A percentile compares a stretch with the other conserved stretches of the same genome.
Evolutionary conservation across 169 alveolate genomes (phyloP).

Genomic region (Ichthyophthirius multifiliis): DNA sequence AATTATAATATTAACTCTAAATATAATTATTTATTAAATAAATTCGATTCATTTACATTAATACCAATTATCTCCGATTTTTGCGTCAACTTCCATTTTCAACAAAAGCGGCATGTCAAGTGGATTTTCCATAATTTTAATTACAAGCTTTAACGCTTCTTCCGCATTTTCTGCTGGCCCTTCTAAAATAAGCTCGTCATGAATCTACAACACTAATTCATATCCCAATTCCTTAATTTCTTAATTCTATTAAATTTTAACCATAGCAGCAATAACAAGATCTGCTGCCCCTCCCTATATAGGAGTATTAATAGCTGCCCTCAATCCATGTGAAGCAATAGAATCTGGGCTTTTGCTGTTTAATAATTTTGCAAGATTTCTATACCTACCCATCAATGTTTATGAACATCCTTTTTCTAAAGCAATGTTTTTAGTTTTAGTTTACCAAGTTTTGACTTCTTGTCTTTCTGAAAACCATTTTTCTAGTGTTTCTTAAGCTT

Average conservation of each 20-base stretch:
- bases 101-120: constrained; percentile 43
- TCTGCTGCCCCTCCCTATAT: constrained; percentile 89
- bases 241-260: constrained; percentile 53
- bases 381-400: constrained; percentile 74
- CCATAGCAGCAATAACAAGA: constrained; percentile 87
- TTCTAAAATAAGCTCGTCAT: constrained; percentile 88
- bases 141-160: constrained; percentile 59
- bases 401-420: constrained; percentile 47
- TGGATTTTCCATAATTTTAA: constrained; percentile 73
- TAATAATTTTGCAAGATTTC: constrained; percentile 54
- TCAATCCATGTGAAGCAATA: constrained; percentile 43
- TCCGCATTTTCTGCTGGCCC: constrained; percentile 79
- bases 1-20: no score
- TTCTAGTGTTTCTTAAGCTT: constrained; percentile 61
- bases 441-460: constrained; percentile 77
- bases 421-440: constrained; percentile 44
- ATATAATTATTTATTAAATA: neutral
- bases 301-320: constrained; percentile 84
- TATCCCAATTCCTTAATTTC: constrained; percentile 68
- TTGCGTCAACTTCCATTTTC: constrained; percentile 75
- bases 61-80: constrained; percentile 74
- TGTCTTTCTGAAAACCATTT: constrained; percentile 74
- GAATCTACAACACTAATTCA: constrained; percentile 71
- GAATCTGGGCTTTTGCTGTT: neutral
- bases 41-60: constrained; percentile 41